Evolutionary conservation across 257 asterid species (phyloP).

Genomic region (Petrea volubilis): DNA sequence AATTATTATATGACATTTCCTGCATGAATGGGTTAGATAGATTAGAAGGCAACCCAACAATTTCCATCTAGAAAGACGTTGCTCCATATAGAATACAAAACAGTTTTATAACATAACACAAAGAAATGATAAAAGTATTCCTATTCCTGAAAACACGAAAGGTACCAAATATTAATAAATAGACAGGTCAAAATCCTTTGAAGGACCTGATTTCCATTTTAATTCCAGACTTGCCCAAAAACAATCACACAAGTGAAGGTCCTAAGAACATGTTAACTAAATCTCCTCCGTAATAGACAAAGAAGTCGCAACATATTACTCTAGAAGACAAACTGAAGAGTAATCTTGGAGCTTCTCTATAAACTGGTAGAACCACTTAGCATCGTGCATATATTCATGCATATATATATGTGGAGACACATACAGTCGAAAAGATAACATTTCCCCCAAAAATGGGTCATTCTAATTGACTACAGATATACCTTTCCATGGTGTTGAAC

Average conservation of each 20-base stretch:
- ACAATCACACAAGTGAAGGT: not conserved
- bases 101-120: not conserved
- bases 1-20: conserved; percentile 97
- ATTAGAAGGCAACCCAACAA: not conserved
- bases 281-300: not conserved
- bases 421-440: not conserved
- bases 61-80: not conserved
- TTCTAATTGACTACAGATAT: conserved; percentile 9
- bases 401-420: no score
- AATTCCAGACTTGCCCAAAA: not conserved
- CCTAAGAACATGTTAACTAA: not conserved
- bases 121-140: not conserved
- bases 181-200: not conserved
- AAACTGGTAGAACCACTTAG: not conserved
- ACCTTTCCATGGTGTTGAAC: conserved; percentile 98
- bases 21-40: conserved; percentile 35
- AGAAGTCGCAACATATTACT: not conserved
- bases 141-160: not conserved
- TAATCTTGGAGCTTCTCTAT: not conserved
- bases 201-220: not conserved
- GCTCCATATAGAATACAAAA: not conserved
- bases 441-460: not conserved
- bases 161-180: not conserved
- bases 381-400: not conserved
- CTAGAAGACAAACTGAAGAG: not conserved